These are phyloP conservation scores for Cadophora luteo-olivacea DNA, from an alignment of 2,329 filamentous ascomycete genomes.

Conservation along the genomic window DNA sequence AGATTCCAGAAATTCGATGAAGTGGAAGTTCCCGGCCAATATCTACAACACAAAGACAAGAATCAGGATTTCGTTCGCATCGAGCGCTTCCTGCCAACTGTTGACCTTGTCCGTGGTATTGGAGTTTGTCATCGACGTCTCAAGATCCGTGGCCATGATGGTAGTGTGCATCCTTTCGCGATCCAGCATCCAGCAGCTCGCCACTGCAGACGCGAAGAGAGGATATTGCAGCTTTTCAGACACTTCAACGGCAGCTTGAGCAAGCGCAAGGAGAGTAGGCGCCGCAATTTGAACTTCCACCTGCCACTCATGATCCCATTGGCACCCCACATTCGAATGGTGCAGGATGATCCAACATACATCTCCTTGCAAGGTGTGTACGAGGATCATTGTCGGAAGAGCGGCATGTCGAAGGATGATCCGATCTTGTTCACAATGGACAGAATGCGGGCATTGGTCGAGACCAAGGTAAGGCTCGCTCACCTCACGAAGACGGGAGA, in stretches of 20 bases:
- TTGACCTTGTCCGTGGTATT: constrained; percentile 90
- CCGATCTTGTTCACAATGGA: constrained; percentile 95
- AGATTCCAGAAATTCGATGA: constrained; percentile 98
- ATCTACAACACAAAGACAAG: constrained; percentile 96
- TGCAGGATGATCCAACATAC: constrained; percentile 94
- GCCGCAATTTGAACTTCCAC: constrained; percentile 94
- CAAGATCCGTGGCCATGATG: constrained; percentile 96
- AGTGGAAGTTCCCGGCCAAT: constrained; percentile 96
- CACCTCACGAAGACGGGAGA: neutral
- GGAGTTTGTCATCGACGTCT: constrained; percentile 91
- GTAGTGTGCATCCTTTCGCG: constrained; percentile 94
- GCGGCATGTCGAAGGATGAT: constrained; percentile 90
- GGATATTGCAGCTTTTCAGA: constrained; percentile 94
- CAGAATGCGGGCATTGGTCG: constrained; percentile 79
- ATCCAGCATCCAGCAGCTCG: constrained; percentile 94
- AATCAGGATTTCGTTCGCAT: constrained; percentile 98
- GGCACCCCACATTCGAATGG: constrained; percentile 91
- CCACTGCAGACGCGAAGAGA: constrained; percentile 91
- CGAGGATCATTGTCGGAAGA: constrained; percentile 92
- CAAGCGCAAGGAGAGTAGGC: constrained; percentile 93
- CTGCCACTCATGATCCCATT: constrained; percentile 95
- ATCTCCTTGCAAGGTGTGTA: constrained; percentile 94
- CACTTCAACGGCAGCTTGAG: constrained; percentile 93
- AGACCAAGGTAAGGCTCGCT: constrained; percentile 51
- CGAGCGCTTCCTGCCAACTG: constrained; percentile 93